Evolutionary conservation across 2,329 filamentous ascomycete genomes (phyloP), one percentile per base, ranked within the genome.

Genomic region (Curvularia lunata): DNA sequence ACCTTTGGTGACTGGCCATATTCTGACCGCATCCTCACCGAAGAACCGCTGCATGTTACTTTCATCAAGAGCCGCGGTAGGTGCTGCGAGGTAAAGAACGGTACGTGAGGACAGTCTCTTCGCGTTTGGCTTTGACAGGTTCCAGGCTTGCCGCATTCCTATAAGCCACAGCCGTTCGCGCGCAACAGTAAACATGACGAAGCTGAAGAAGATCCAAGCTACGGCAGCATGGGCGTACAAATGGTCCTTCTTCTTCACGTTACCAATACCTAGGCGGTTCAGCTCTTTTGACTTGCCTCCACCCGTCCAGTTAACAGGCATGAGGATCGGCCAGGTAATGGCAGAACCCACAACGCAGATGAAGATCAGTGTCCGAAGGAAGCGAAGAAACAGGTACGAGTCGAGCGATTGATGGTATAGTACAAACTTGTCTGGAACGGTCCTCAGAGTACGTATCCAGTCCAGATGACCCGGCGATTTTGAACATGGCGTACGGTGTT

Each of bases 361-460:
- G 58, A 90, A 83, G 53, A 89, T 86, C 27, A 89, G 81, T 52
- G 95, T 89, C 71, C 92, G 91, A 63, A 98, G 80, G 71, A 94
- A 97, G 34, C 94, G 91, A 27, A 98, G 83, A 75, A 96, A 92
- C 50, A 98, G 87, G 77, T 94, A 98, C 30, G 90, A 91, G 75
- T 99, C 94, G 62, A 99, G 85, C 0, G 92, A 96, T 74, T 94
- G 91, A 79, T 97, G 92, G 70, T 95, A 91, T 21, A 98, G 85
- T 25, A 93, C 86, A 71, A 91, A 92, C 40, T 88, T 87, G 74
- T 98, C 93, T 3, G 84, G 82, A 19, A 87, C 76, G 42, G 79
- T 78, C 52, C 81, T 77, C 67, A 86, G 85, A 0, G 81, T 77
- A 25, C 75, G 72, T 37, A 82, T 61, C 80, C 81, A 83, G 54